A percentile compares a stretch with the other conserved stretches of the same genome.
These are phyloP conservation scores for Kwoniella heveanensis DNA, from an alignment of 768 basidiomycete species.

Conservation along the genomic window DNA sequence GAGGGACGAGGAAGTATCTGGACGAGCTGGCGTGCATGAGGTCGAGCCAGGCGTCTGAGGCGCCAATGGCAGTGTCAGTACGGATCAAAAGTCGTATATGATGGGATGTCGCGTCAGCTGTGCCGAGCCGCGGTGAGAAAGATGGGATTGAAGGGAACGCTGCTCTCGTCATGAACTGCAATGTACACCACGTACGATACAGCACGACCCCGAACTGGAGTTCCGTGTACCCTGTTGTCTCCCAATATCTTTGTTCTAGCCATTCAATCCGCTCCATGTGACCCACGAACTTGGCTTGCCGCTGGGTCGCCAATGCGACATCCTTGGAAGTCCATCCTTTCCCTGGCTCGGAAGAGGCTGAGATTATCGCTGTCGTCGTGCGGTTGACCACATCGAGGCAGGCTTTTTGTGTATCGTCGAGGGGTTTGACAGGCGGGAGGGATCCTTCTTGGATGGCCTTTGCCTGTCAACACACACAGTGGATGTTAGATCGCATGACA, in stretches of 20 bases:
- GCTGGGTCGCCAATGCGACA: conserved; percentile 26
- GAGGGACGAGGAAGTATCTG: conserved; percentile 37
- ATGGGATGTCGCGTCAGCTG: too few species aligned
- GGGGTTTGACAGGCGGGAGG: conserved; percentile 4
- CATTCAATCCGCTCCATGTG: conserved; percentile 42
- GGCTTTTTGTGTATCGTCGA: not conserved
- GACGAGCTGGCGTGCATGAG: conserved; percentile 27
- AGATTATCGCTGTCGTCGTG: too few species aligned
- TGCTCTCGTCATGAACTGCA: not conserved
- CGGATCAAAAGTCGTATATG: too few species aligned
- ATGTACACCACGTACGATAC: conserved; percentile 23
- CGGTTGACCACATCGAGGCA: too few species aligned
- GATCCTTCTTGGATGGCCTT: conserved; percentile 16
- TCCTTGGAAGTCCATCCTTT: conserved; percentile 18
- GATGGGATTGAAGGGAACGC: not conserved
- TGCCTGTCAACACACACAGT: conserved; percentile 11
- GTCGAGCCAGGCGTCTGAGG: conserved; percentile 41
- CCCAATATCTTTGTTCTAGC: conserved; percentile 25
- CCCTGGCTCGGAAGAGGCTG: too few species aligned
- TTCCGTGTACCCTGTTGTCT: conserved; percentile 5
- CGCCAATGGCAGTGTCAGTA: too few species aligned
- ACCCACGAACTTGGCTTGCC: conserved; percentile 39
- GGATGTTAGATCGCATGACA: too few species aligned
- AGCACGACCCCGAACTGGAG: conserved; percentile 35
- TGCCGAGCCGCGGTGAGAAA: too few species aligned